phyloP scores from a whole-genome alignment of 176 grass and related monocot genomes.

The Carex cristatella region DNA sequence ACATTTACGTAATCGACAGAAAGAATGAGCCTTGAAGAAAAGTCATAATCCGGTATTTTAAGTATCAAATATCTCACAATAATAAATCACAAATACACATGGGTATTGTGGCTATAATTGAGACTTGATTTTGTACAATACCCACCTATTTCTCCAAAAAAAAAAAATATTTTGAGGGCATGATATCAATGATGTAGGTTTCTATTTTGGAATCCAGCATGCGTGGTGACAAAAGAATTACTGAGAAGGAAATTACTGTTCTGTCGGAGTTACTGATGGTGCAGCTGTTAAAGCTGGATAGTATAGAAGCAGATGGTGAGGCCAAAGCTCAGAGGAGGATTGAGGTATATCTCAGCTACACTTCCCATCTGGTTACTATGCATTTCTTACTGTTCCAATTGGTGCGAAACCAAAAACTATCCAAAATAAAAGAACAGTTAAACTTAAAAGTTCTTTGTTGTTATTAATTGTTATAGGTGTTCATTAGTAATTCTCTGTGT shows the following conservation, averaged over 20 bases:
- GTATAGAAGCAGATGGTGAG: constrained; percentile 85
- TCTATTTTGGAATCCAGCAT: constrained; percentile 60
- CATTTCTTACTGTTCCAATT: neutral
- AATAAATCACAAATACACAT: neutral
- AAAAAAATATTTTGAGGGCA: neutral
- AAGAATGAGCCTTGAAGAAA: neutral
- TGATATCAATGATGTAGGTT: constrained; percentile 35
- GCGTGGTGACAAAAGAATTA: constrained; percentile 48
- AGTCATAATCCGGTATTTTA: too few species aligned
- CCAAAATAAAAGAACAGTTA: neutral
- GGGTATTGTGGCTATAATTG: neutral
- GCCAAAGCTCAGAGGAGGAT: constrained; percentile 73
- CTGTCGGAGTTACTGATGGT: constrained; percentile 89
- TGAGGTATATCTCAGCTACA: constrained; percentile 44
- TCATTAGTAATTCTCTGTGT: neutral
- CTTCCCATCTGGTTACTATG: neutral
- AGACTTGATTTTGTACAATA: neutral
- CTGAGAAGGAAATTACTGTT: constrained; percentile 69
- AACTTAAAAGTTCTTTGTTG: neutral
- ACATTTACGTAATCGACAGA: neutral
- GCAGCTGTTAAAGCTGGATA: constrained; percentile 78
- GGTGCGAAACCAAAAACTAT: neutral
- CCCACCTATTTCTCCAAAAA: neutral
- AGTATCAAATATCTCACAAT: too few species aligned
- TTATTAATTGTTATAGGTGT: neutral